Conservation (phyloP, 768 basidiomycete species). For the Auriscalpium vulgare region DNA sequence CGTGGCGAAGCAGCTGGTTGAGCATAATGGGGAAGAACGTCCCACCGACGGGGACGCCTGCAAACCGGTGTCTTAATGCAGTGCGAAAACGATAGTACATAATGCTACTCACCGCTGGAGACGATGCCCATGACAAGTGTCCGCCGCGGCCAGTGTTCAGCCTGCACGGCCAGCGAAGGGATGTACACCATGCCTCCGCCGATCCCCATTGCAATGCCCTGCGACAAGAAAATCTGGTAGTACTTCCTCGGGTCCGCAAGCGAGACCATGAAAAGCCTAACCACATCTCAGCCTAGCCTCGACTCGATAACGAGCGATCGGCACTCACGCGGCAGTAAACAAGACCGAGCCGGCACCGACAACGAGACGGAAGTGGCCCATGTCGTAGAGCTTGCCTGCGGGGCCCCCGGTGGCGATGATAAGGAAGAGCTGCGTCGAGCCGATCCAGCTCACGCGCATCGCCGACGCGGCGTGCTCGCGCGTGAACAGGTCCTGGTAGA, state of each 20-base stretch:
- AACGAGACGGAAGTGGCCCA: conserved; percentile 37
- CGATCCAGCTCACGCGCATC: conserved; percentile 35
- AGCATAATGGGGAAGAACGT: conserved; percentile 29
- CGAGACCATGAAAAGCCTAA: conserved; percentile 20
- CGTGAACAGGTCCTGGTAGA: conserved; percentile 13
- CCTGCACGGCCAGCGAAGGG: conserved; percentile 35
- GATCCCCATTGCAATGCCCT: conserved; percentile 44
- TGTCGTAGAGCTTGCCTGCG: conserved; percentile 37
- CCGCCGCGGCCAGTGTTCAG: conserved; percentile 36
- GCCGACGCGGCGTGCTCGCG: neutral
- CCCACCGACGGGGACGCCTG: conserved; percentile 26
- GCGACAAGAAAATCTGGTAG: conserved; percentile 43
- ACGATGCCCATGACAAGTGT: conserved; percentile 26
- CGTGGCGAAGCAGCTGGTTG: conserved; percentile 20
- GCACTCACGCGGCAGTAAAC: conserved; percentile 17
- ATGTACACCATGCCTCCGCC: conserved; percentile 38
- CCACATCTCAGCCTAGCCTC: too few species aligned
- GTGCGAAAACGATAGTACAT: neutral
- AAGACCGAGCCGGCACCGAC: conserved; percentile 16
- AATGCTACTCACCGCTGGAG: conserved; percentile 22
- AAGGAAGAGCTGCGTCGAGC: conserved; percentile 40
- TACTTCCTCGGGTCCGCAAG: conserved; percentile 28
- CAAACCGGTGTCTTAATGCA: neutral
- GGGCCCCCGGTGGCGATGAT: conserved; percentile 33
- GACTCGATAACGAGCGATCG: too few species aligned